Conservation (phyloP, 805 yeast species). For the Candida endomychidarum region DNA sequence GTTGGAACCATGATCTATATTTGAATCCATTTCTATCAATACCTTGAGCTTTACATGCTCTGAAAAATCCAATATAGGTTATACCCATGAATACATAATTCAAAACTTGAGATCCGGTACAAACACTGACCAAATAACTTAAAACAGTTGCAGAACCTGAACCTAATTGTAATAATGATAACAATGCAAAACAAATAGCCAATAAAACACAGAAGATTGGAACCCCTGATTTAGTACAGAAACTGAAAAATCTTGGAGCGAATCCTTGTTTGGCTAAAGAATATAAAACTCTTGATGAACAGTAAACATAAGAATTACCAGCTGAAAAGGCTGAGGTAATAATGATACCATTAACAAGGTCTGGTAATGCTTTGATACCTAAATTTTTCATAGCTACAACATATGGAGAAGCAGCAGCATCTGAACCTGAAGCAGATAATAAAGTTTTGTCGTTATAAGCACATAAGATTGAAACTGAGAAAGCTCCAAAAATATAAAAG, state of each 20-base stretch:
- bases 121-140: constrained; percentile 46
- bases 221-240: constrained; percentile 18
- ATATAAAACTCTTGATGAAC: constrained; percentile 21
- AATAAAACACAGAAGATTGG: constrained; percentile 30
- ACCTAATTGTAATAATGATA: constrained; percentile 31
- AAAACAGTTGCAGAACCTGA: constrained; percentile 35
- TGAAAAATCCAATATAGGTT: constrained; percentile 43
- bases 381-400: constrained; percentile 29
- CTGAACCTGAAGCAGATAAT: constrained; percentile 21
- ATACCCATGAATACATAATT: constrained; percentile 47
- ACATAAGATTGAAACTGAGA: constrained; percentile 40
- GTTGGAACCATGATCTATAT: constrained; percentile 45
- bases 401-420: constrained; percentile 31
- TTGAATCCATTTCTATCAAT: constrained; percentile 38
- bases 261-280: constrained; percentile 22
- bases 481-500: constrained; percentile 46
- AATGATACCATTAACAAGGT: constrained; percentile 33
- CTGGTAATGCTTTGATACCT: constrained; percentile 28
- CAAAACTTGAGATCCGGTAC: constrained; percentile 48
- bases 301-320: constrained; percentile 21
- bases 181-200: constrained; percentile 25
- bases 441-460: constrained; percentile 34
- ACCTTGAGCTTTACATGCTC: constrained; percentile 41
- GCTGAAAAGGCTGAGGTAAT: constrained; percentile 29
- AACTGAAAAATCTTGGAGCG: constrained; percentile 19